These are phyloP conservation scores for Capsicum rhomboideum DNA, from an alignment of 257 asterid genomes.

Conservation along the genomic window DNA sequence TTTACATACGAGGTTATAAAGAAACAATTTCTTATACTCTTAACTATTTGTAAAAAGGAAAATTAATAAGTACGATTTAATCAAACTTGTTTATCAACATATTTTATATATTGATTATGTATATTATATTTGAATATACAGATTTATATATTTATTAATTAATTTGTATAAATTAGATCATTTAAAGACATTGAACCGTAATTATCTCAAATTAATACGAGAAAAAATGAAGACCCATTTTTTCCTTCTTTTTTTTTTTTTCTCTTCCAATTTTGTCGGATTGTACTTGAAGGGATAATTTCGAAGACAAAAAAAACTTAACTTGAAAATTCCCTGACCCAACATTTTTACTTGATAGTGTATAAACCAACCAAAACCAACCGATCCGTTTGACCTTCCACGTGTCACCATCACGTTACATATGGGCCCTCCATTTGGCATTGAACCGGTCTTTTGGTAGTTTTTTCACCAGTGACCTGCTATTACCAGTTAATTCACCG, in stretches of 20 bases:
- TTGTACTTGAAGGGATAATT: neutral
- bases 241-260: too few species aligned
- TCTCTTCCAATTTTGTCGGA: neutral
- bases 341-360: slow-evolving; percentile 48
- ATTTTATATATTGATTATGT: too few species aligned
- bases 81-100: too few species aligned
- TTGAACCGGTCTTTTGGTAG: slow-evolving; percentile 56
- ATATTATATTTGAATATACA: too few species aligned
- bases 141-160: too few species aligned
- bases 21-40: neutral
- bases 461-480: slow-evolving; percentile 31
- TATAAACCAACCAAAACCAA: slow-evolving; percentile 27
- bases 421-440: slow-evolving; percentile 20
- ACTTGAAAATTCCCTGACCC: slow-evolving; percentile 47
- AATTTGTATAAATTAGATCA: too few species aligned
- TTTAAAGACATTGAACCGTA: neutral
- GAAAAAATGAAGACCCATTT: neutral
- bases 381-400: slow-evolving; percentile 38
- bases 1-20: neutral
- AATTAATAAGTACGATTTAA: too few species aligned
- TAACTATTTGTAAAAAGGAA: too few species aligned
- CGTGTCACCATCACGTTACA: slow-evolving; percentile 31
- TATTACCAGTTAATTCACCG: slow-evolving; percentile 32
- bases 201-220: neutral
- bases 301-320: slow-evolving; percentile 3